Percentiles rank a stretch among this genome's conserved stretches.
Conservation (phyloP, 2,329 filamentous ascomycete genomes). For the Neospermospora avenae region DNA sequence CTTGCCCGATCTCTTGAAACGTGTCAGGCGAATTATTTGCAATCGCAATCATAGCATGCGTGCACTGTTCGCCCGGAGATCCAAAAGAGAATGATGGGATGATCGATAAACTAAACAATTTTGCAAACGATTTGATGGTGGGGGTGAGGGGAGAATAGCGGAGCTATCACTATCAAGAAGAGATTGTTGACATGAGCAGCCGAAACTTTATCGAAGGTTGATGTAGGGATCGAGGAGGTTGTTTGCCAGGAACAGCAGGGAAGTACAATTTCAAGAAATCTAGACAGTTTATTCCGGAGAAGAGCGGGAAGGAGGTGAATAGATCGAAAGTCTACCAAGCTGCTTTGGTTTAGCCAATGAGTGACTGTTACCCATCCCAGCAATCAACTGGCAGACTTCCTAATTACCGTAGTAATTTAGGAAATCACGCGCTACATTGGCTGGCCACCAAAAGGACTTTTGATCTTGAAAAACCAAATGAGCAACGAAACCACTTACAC, state of each 20-base stretch:
- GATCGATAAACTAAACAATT: conserved; percentile 1
- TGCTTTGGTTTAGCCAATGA: not conserved
- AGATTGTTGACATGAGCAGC: not conserved
- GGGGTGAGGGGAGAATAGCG: not conserved
- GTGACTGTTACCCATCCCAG: not conserved
- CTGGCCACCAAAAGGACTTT: too few species aligned
- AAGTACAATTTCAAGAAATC: not conserved
- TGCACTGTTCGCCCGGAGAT: conserved; percentile 2
- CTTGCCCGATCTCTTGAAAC: conserved; percentile 9
- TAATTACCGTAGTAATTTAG: too few species aligned
- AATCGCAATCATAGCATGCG: not conserved
- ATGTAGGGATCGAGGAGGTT: not conserved
- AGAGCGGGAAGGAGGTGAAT: not conserved
- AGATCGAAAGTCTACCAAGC: not conserved
- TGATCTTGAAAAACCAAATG: too few species aligned
- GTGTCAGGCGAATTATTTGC: conserved; percentile 1
- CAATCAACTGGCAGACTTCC: not conserved
- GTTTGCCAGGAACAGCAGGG: not conserved
- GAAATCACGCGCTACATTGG: too few species aligned
- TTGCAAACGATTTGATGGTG: not conserved
- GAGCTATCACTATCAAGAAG: not conserved
- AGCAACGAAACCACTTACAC: not conserved
- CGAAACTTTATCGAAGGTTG: not conserved
- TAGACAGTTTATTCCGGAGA: not conserved
- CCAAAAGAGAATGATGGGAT: not conserved